phyloP scores from a whole-genome alignment of 225 moss, liverwort and hornwort species.

The Thuidium tamariscinum region DNA sequence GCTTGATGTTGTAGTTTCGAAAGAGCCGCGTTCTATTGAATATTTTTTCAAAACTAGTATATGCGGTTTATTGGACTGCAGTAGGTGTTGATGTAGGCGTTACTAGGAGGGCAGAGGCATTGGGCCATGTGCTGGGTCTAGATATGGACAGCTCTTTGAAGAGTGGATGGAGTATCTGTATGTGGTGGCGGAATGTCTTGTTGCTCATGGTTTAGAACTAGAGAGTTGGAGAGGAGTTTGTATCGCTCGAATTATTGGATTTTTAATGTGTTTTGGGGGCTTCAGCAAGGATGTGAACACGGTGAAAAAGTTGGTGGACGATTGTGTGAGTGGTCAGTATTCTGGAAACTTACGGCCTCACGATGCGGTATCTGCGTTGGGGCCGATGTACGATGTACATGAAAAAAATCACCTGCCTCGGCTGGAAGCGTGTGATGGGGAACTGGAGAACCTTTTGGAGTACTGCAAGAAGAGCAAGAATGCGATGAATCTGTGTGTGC shows the following conservation, averaged over 20 bases:
- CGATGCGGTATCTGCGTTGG: slow-evolving; percentile 91
- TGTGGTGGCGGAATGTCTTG: background rate
- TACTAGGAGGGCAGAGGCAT: background rate
- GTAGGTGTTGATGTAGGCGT: background rate
- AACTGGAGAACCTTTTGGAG: slow-evolving; percentile 68
- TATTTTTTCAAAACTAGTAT: background rate
- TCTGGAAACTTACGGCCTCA: slow-evolving; percentile 83
- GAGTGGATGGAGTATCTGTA: background rate
- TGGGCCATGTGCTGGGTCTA: background rate
- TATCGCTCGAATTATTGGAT: background rate
- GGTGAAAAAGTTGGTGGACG: slow-evolving; percentile 92
- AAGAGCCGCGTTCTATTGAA: background rate
- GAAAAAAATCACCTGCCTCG: slow-evolving; percentile 71
- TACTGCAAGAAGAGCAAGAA: slow-evolving; percentile 90
- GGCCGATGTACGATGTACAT: slow-evolving; percentile 85
- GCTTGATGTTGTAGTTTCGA: background rate
- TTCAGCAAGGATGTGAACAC: slow-evolving; percentile 97
- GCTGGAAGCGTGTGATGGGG: slow-evolving; percentile 62
- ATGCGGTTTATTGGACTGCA: background rate
- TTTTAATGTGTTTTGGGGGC: background rate
- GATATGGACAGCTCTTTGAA: background rate
- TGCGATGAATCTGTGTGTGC: slow-evolving; percentile 78
- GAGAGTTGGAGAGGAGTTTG: background rate
- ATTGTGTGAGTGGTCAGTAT: slow-evolving; percentile 71
- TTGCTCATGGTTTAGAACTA: background rate